Conservation (phyloP, 139 green algal genomes). For the Eudorina sp. region DNA sequence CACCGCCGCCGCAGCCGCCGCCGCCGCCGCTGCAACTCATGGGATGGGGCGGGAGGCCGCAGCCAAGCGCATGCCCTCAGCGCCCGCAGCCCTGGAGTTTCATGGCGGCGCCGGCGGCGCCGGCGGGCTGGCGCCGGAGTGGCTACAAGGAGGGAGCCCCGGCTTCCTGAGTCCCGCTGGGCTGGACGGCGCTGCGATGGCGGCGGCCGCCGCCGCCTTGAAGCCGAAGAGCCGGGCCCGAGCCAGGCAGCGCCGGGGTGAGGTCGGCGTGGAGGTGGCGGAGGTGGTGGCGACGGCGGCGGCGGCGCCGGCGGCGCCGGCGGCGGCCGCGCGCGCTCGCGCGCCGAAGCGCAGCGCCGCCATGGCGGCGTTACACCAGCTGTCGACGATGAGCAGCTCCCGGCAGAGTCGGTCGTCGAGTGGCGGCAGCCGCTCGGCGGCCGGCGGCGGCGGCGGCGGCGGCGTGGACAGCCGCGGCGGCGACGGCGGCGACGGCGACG, state of each 20-base stretch:
- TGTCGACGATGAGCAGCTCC: neutral
- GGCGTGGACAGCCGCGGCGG: neutral
- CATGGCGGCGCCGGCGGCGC: neutral
- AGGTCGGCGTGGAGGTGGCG: neutral
- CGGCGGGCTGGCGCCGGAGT: no score
- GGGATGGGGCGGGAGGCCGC: no score
- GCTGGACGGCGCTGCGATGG: no score
- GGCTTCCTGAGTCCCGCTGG: neutral
- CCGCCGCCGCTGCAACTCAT: neutral
- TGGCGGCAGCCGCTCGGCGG: neutral
- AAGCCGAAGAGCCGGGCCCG: neutral
- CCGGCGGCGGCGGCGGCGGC: neutral
- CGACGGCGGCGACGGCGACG: neutral
- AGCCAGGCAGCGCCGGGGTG: neutral
- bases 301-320: neutral
- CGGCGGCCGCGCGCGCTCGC: neutral
- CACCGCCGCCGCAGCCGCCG: neutral
- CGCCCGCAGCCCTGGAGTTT: neutral
- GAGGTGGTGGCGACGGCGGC: neutral
- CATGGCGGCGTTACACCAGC: neutral
- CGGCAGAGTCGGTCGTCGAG: neutral
- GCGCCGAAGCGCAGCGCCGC: slow-evolving; percentile 5
- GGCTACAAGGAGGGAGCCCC: no score
- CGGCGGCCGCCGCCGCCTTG: no score
- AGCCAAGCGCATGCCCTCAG: neutral